These are phyloP conservation scores for Aspergillus incahuasiensis DNA, from an alignment of 495 filamentous ascomycete species.

Conservation along the genomic window DNA sequence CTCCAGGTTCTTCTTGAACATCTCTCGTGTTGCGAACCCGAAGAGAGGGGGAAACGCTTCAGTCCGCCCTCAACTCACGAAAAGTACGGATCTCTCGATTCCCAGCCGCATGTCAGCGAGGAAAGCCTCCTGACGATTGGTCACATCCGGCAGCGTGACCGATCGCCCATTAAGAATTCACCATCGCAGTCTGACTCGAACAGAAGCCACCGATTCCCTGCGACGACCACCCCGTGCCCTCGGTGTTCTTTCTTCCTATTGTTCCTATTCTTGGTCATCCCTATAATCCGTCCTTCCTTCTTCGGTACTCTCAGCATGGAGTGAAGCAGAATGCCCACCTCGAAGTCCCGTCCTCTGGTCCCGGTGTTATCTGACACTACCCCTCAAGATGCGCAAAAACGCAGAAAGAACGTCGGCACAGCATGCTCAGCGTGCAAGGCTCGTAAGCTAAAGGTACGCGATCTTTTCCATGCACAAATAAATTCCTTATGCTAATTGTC, in stretches of 20 bases:
- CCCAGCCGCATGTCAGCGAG: not conserved
- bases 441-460: conserved; percentile 27
- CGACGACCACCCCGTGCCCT: not conserved
- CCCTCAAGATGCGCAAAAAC: conserved; percentile 13
- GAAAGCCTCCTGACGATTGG: not conserved
- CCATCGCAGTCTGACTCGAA: not conserved
- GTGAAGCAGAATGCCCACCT: conserved; percentile 17
- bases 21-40: not conserved
- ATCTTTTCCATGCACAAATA: not conserved
- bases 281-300: no score
- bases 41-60: not conserved
- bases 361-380: conserved; percentile 15
- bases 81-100: no score
- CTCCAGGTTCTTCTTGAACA: not conserved
- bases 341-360: conserved; percentile 18
- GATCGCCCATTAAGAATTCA: not conserved
- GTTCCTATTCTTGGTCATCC: no score
- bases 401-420: conserved; percentile 24
- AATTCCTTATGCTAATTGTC: not conserved
- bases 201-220: not conserved
- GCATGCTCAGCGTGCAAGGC: conserved; percentile 29
- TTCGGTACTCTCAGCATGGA: conserved; percentile 11
- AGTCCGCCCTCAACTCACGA: not conserved
- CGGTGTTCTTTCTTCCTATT: no score
- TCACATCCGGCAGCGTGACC: not conserved